phyloP scores from a whole-genome alignment of 768 basidiomycete genomes.

The Gautieria morchelliformis region DNA sequence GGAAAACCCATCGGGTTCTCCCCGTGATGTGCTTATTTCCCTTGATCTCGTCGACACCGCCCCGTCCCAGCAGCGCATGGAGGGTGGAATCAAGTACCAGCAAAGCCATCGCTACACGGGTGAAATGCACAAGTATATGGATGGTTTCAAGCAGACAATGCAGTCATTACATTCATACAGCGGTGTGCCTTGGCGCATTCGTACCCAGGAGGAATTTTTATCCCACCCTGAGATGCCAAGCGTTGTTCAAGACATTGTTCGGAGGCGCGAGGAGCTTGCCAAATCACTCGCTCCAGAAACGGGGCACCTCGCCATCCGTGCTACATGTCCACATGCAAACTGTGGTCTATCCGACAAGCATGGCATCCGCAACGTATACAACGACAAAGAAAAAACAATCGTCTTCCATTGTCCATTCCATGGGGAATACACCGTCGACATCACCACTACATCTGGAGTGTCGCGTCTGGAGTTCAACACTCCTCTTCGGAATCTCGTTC shows the following conservation, averaged over 20 bases:
- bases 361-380: constrained; percentile 12
- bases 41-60: no score
- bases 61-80: no score
- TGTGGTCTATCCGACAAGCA: constrained; percentile 16
- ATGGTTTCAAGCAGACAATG: not conserved
- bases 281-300: not conserved
- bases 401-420: constrained; percentile 21
- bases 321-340: constrained; percentile 18
- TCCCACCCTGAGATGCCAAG: constrained; percentile 10
- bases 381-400: constrained; percentile 2
- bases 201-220: constrained; percentile 15
- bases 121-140: no score
- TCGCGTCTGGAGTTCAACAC: constrained; percentile 21
- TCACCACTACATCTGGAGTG: constrained; percentile 10
- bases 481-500: constrained; percentile 21
- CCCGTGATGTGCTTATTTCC: no score
- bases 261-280: no score
- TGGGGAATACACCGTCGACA: constrained; percentile 15
- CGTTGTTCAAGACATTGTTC: constrained; percentile 12
- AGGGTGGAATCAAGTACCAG: no score
- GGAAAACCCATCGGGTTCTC: no score
- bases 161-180: constrained; percentile 9
- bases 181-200: constrained; percentile 10
- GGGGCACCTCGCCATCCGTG: constrained; percentile 14
- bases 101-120: no score